Evolutionary conservation across 2,329 filamentous ascomycete genomes (phyloP).

Genomic region (Cercospora sp.): DNA sequence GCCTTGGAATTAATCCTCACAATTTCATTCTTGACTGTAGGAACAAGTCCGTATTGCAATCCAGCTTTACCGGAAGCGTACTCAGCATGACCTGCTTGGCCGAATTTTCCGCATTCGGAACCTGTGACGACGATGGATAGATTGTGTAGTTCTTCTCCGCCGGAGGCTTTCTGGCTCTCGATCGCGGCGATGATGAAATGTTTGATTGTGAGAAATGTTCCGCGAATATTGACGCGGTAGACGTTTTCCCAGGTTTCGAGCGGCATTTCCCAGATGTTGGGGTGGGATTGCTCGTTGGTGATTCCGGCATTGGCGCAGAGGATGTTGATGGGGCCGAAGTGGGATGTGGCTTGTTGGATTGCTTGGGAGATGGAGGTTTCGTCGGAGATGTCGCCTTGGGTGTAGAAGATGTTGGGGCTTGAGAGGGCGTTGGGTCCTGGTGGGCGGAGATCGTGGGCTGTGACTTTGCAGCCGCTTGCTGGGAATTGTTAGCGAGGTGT

Average conservation of each 20-base stretch:
- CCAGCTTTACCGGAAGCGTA: constrained; percentile 55
- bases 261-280: constrained; percentile 56
- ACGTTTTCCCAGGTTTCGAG: constrained; percentile 55
- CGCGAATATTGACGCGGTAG: constrained; percentile 53
- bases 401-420: constrained; percentile 43
- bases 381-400: constrained; percentile 52
- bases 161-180: constrained; percentile 40
- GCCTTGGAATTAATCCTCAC: constrained; percentile 53
- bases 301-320: constrained; percentile 57
- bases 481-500: constrained; percentile 16
- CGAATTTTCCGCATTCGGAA: constrained; percentile 55
- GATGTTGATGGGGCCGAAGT: constrained; percentile 55
- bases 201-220: constrained; percentile 58
- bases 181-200: constrained; percentile 53
- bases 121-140: constrained; percentile 57
- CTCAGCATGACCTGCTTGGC: constrained; percentile 53
- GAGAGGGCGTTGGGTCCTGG: constrained; percentile 38
- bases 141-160: constrained; percentile 47
- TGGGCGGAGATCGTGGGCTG: constrained; percentile 52
- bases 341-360: constrained; percentile 46
- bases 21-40: constrained; percentile 58
- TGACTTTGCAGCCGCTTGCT: constrained; percentile 58
- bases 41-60: constrained; percentile 56
- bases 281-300: constrained; percentile 52
- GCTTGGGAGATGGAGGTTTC: constrained; percentile 47